Evolutionary conservation across 306 rosid genomes (phyloP).

Genomic region (Senna siamea): DNA sequence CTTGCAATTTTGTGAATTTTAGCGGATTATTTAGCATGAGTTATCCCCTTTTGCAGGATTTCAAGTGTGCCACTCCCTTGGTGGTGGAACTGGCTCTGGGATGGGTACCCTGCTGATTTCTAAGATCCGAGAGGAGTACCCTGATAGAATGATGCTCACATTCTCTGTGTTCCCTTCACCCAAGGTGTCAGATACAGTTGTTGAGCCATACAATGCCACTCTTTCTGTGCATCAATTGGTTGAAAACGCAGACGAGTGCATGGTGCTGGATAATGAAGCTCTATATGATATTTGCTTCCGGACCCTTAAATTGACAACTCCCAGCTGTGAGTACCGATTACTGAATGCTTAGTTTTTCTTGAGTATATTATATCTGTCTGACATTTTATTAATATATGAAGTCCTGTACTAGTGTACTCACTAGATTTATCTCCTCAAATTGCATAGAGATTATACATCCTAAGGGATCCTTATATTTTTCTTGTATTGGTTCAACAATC

Average conservation of each 20-base stretch:
- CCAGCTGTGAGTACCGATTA: slow-evolving; percentile 68
- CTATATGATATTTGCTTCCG: slow-evolving; percentile 64
- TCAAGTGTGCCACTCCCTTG: slow-evolving; percentile 63
- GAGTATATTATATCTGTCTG: neutral
- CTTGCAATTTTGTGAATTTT: too few species aligned
- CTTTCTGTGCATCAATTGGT: slow-evolving; percentile 68
- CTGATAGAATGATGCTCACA: slow-evolving; percentile 66
- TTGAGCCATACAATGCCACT: slow-evolving; percentile 67
- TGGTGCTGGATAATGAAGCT: slow-evolving; percentile 68
- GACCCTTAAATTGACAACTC: slow-evolving; percentile 63
- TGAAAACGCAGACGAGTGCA: slow-evolving; percentile 68
- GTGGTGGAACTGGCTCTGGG: slow-evolving; percentile 69
- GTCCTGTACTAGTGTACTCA: neutral
- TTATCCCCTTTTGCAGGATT: slow-evolving; percentile 43
- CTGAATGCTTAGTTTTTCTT: neutral
- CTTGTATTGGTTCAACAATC: neutral
- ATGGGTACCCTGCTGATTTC: slow-evolving; percentile 64
- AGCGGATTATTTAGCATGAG: neutral
- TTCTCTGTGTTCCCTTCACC: slow-evolving; percentile 65
- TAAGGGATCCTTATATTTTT: neutral
- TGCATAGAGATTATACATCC: neutral
- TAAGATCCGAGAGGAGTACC: slow-evolving; percentile 66
- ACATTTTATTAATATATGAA: neutral
- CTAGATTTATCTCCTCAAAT: slow-evolving; percentile 7
- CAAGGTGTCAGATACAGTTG: slow-evolving; percentile 64